Evolutionary conservation across 192 early-diverging fungal species (phyloP), one percentile per base, ranked within the genome.

Genomic region (Podila verticillata): DNA sequence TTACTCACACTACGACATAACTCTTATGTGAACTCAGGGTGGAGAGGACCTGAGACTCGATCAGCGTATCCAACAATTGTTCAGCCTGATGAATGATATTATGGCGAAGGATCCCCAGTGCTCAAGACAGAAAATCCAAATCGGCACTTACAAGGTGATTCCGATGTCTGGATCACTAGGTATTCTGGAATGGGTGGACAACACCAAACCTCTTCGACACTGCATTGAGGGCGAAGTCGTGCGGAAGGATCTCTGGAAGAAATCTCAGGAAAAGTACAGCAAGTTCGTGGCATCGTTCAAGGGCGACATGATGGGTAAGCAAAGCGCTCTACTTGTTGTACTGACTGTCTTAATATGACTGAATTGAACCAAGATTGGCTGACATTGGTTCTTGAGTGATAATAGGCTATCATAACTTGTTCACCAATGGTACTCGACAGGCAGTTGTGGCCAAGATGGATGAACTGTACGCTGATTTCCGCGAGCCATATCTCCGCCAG

Each of bases 11-110:
- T 35, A 5, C 34, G 39, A 28, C 32, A 28, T 51, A 24, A 5
- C 56, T 56, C n/a, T 5, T 63, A 54, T 63, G 1, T 13, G 72
- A 49, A 15, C 24, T 35, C 63, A 93, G 90, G 94, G 93, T 30
- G 94, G 94, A n/a, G 94, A 95, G 67, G 94, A 95, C 75, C 75
- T 95, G 31, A 81, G 94, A 26, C 72, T 94, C 2, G 94, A 95
- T 74, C 94, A 95, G 63, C 83, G 94, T 65, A 87, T 95, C 31
- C 84, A 94, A 59, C 94, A 94, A 59, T 73, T 94, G 48, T 95
- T 95, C 57, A 72, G 83, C 47, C 74, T 94, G n/a, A 95, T 95
- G 94, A 95, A 95, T 63, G 84, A 82, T 17, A 75, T 93, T 15
- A 85, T 95, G 65, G 28, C 51, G 12, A 83, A 86, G 32, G 85